Evolutionary conservation across 805 yeast genomes (phyloP).

Genomic region (Candida incommunis): DNA sequence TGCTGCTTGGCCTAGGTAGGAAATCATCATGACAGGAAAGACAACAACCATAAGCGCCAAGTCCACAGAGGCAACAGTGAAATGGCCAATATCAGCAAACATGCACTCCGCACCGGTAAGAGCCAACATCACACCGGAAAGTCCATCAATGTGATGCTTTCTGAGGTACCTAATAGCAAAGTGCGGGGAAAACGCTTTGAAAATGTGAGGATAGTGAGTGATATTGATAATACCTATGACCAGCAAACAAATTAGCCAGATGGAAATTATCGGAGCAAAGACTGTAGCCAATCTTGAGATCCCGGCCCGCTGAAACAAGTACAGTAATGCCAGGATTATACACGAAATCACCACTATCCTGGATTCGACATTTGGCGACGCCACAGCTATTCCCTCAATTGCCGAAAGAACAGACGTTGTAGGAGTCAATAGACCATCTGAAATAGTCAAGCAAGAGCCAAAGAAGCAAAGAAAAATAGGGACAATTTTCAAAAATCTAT

Average conservation of each 20-base stretch:
- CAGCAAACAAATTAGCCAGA: conserved; percentile 36
- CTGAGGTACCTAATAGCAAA: conserved; percentile 34
- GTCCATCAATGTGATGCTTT: conserved; percentile 22
- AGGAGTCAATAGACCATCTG: conserved; percentile 50
- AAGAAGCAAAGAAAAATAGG: conserved; percentile 27
- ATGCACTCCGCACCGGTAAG: conserved; percentile 50
- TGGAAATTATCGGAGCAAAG: conserved; percentile 40
- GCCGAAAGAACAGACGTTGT: conserved; percentile 49
- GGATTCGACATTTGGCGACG: conserved; percentile 29
- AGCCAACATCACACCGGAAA: conserved; percentile 39
- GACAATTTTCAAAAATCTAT: conserved; percentile 16
- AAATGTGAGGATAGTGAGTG: conserved; percentile 27
- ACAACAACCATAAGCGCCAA: conserved; percentile 32
- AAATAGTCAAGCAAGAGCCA: conserved; percentile 42
- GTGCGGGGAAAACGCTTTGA: conserved; percentile 36
- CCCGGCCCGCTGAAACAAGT: conserved; percentile 35
- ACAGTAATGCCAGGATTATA: conserved; percentile 31
- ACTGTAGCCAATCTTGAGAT: conserved; percentile 32
- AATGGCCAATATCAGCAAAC: conserved; percentile 51
- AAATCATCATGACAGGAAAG: conserved; percentile 37
- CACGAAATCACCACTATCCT: conserved; percentile 33
- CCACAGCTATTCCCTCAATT: conserved; percentile 39
- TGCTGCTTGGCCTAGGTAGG: conserved; percentile 47
- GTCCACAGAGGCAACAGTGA: conserved; percentile 36
- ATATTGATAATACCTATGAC: conserved; percentile 35